A percentile compares a stretch with the other conserved stretches of the same genome.
These are phyloP conservation scores for Nematocida minor DNA, from an alignment of 371 early-diverging fungal species.

Conservation along the genomic window DNA sequence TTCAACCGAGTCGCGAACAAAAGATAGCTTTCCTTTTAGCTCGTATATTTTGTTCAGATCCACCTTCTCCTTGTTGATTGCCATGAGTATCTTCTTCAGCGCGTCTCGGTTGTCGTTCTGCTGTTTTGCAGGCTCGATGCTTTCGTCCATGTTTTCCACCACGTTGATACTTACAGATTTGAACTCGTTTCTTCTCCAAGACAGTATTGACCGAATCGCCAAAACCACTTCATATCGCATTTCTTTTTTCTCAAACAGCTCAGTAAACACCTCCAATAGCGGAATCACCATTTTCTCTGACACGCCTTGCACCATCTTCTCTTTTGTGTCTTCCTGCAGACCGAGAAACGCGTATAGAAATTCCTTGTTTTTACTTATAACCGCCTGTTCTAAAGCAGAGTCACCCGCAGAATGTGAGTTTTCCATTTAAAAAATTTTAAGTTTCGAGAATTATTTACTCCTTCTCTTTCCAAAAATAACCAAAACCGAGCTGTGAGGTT, in stretches of 20 bases:
- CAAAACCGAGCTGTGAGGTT: no score
- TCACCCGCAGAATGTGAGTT: neutral
- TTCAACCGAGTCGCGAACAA: conserved; percentile 12
- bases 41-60: conserved; percentile 49
- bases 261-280: conserved; percentile 22
- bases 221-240: conserved; percentile 34
- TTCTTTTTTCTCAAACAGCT: conserved; percentile 40
- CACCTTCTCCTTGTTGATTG: conserved; percentile 39
- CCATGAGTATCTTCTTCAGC: conserved; percentile 11
- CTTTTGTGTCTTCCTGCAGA: conserved; percentile 14
- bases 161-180: neutral
- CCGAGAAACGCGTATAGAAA: conserved; percentile 32
- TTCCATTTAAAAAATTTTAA: conserved; percentile 3
- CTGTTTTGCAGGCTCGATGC: neutral
- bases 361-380: conserved; percentile 34
- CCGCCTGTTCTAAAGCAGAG: conserved; percentile 42
- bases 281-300: neutral
- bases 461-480: neutral
- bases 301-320: conserved; percentile 13
- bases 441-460: neutral
- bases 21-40: conserved; percentile 20
- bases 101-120: neutral
- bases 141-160: neutral
- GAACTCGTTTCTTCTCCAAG: conserved; percentile 31
- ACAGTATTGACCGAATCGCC: neutral